Base-by-base conservation (phyloP, 768 basidiomycete genomes). In the Saitozyma sp. region DNA sequence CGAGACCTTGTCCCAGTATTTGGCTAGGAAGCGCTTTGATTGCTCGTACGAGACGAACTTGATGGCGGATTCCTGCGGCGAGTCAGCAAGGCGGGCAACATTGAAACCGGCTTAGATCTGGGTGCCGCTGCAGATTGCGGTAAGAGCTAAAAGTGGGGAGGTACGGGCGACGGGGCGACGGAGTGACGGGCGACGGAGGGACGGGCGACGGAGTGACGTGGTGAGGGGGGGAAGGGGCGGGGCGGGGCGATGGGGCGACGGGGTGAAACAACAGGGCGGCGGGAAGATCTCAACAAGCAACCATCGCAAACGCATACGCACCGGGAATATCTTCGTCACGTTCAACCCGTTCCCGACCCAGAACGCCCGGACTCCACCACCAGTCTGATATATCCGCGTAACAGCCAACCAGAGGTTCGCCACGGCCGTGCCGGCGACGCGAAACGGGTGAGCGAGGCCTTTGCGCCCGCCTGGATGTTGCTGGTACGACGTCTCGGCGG, bases 41-140 rank as follows among this genome's bases (percentile, higher is more conserved):
- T 91, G 89, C 80, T 98, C 96, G 79, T 98, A 98, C 4, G 90
- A 80, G 69, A 94, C 87, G 82, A 99, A 98, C 80, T 98, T 98
- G 84, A 98, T 96, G 37, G 96, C 96, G 52, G 92, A 97, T 82
- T 98, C 95, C 79, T 80, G 69, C 2, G 45, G 45, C 2, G 11
- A 13, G 6, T 46, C 6, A 46, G 45, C 29, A 29, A 29, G 40
- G 19, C 20, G 29, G 19, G 5, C 6, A 3, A 29, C 6, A 3
- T 46, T 6, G n/a, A 13, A 2, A 11, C 45, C 2, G 13, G 13
- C 14, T 19, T 51, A 0, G 8, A 46, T 41, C 6, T 46, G 45
- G 45, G 13, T 2, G 45, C 45, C 11, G 45, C 45, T 17, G 45
- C 45, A 2, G n/a, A 11, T 46, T 46, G n/a, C 5, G 29, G 29